Base-by-base conservation (phyloP, 1,139 yeast species). In the Scheffersomyces lignicola region DNA sequence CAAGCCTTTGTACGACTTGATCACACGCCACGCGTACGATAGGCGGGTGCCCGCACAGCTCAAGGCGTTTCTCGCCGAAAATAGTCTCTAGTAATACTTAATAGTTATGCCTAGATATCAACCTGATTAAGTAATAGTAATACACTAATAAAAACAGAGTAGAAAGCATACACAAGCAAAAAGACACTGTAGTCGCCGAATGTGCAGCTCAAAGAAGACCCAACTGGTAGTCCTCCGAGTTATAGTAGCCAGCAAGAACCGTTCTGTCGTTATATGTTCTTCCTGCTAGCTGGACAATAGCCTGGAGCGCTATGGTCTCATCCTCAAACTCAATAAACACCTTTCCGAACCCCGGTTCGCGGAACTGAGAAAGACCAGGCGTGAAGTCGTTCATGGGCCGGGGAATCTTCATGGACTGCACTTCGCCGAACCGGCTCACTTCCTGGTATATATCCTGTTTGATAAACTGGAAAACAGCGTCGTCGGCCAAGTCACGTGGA, bases 11-110 rank as follows among this genome's bases (percentile, higher is more conserved):
- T 88, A 84, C 54, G 84, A 78, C 37, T 58, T 86, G 43, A 67
- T 89, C 29, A 78, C 77, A 3, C 68, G 89, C 34, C 97, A 89
- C 57, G 76, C 88, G 2, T 78, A 72, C 44, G 95, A 88, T 48
- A 62, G 62, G 15, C 51, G 54, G 3, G 79, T 75, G 3, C 70
- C 74, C 0, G 49, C 51, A 11, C 65, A 66, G 52, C 54, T 60
- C 40, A 69, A 62, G 38, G 37, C 34, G 12, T 65, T 57, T 41
- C 33, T 48, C 17, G 34, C 31, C 7, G 42, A 46, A 31, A 36
- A 42, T 29, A 39, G 18, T 3, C n/a, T 39, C 15, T 32, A 41
- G 13, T 30, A 16, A 25, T 23, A 11, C 11, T 9, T 18, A 26
- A 20, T 20, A 28, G 7, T 28, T 18, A 28, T 24, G 6, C 14